phyloP scores from a whole-genome alignment of 768 basidiomycete genomes.

The Chalciporus sphaerocephalus region DNA sequence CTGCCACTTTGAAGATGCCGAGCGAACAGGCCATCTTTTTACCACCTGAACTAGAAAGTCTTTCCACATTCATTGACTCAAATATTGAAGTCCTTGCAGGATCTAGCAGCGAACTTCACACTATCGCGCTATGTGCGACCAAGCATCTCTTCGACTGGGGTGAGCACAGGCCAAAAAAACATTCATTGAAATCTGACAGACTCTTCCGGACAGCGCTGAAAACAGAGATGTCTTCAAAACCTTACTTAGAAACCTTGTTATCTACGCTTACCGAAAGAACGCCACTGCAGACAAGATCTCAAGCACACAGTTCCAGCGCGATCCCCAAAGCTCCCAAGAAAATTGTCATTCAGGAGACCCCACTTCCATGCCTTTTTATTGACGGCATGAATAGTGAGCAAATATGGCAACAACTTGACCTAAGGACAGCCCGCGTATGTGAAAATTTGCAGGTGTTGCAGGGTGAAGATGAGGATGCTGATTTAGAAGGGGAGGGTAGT shows the following conservation, averaged over 20 bases:
- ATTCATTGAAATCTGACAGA: constrained; percentile 1
- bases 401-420: constrained; percentile 91
- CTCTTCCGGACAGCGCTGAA: constrained; percentile 47
- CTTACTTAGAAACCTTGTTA: constrained; percentile 63
- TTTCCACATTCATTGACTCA: constrained; percentile 54
- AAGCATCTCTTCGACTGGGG: constrained; percentile 76
- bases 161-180: constrained; percentile 32
- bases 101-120: constrained; percentile 50
- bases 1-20: constrained; percentile 15
- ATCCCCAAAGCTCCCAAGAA: constrained; percentile 31
- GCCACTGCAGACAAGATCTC: constrained; percentile 74
- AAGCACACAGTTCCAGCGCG: constrained; percentile 39
- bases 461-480: constrained; percentile 37
- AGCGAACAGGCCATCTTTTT: constrained; percentile 19
- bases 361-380: constrained; percentile 67
- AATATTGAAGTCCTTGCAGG: constrained; percentile 52
- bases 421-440: constrained; percentile 68
- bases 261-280: constrained; percentile 60
- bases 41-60: constrained; percentile 42
- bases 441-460: constrained; percentile 65
- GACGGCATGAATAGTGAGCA: constrained; percentile 82
- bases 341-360: constrained; percentile 52
- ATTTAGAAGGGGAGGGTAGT: constrained; percentile 14
- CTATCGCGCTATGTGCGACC: constrained; percentile 59
- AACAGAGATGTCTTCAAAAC: constrained; percentile 61